phyloP scores from a whole-genome alignment of 805 yeast species.

The Metschnikowia santaceciliae region DNA sequence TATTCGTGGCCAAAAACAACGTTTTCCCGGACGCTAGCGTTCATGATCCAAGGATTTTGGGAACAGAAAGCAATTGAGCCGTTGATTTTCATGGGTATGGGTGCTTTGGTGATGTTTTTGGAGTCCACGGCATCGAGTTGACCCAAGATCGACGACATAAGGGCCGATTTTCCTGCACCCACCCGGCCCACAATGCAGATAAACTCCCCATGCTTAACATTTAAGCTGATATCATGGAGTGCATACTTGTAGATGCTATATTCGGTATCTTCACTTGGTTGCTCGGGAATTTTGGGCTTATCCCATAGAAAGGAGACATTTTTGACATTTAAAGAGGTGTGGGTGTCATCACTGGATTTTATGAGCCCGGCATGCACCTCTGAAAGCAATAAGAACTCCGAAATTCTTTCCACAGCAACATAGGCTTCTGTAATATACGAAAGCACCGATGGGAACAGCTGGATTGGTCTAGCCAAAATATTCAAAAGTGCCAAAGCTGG shows the following conservation, averaged over 20 bases:
- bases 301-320: constrained; percentile 15
- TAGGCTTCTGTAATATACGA: constrained; percentile 55
- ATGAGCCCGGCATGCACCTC: constrained; percentile 17
- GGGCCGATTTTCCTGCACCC: constrained; percentile 16
- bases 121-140: constrained; percentile 16
- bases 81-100: constrained; percentile 18
- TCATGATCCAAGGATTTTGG: constrained; percentile 41
- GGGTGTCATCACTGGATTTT: constrained; percentile 1
- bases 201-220: constrained; percentile 12
- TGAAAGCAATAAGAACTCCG: constrained; percentile 37
- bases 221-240: constrained; percentile 8
- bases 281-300: constrained; percentile 2
- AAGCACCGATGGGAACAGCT: constrained; percentile 54
- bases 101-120: not conserved
- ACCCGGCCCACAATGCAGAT: constrained; percentile 17
- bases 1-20: constrained; percentile 34
- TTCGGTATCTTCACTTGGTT: constrained; percentile 8
- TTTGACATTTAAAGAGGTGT: constrained; percentile 4
- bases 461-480: constrained; percentile 55
- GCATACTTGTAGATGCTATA: constrained; percentile 25
- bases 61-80: constrained; percentile 40
- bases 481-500: constrained; percentile 63
- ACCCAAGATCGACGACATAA: constrained; percentile 14
- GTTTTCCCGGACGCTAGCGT: constrained; percentile 38
- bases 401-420: constrained; percentile 54